Evolutionary conservation across 2,329 filamentous ascomycete species (phyloP), one percentile per base, ranked within the genome.

Genomic region (Colletotrichum lini): DNA sequence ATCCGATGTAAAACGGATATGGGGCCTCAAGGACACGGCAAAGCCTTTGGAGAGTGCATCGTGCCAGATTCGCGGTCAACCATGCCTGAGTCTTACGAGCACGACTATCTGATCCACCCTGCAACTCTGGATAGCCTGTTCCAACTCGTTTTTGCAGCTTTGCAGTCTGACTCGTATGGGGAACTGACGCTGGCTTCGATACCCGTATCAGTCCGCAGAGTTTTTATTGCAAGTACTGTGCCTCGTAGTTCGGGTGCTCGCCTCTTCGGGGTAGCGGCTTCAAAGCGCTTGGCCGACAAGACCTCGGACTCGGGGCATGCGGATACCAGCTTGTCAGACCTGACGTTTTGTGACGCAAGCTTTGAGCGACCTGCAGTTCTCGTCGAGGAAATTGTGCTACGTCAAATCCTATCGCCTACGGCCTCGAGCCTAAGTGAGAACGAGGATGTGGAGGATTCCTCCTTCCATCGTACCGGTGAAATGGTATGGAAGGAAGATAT

Each of bases 161-260:
- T 80, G 45, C 74, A 80, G 44, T 73, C 76, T 0, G 79, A 79
- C 3, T 72, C 74, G 2, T 66, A 72, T 26, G 78, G 74, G 8
- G 76, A 72, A 18, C 79, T 82, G 76, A 59, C 73, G 1, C 77
- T 73, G 52, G 80, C 78, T 23, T 75, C 78, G 2, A 76, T 82
- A 8, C 81, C 81, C 1, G 62, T 78, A 2, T 21, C 69, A 70
- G 23, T 66, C 76, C 10, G 78, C 78, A n/a, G 74, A 78, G 61
- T 56, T 73, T 26, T 74, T 78, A 44, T 78, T 74, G 75, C 52
- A 64, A 23, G 73, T 72, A 23, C 70, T 23, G 5, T 53, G 54
- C 52, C 26, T 44, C n/a, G 67, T 75, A 64, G 30, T 76, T 8
- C 45, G 58, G 21, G 65, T 40, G 26, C n/a, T 75, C n/a, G 6